These are phyloP conservation scores for Paracamarosporium sp. DNA, from an alignment of 2,329 filamentous ascomycete genomes.

Conservation along the genomic window DNA sequence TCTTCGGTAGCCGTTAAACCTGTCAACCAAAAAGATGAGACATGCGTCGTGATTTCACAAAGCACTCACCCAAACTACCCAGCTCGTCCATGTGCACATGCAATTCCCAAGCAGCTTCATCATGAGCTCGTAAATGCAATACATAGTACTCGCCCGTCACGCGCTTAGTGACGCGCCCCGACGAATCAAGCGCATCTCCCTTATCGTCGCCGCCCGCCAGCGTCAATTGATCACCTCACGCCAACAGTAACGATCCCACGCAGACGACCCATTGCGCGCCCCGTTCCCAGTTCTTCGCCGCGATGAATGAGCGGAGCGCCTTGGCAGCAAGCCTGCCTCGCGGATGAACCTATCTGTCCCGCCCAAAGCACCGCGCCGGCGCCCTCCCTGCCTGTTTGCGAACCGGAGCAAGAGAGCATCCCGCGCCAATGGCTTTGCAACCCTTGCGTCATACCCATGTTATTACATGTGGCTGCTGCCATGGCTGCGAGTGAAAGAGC, in stretches of 20 bases:
- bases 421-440: conserved; percentile 24
- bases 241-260: conserved; percentile 34
- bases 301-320: conserved; percentile 6
- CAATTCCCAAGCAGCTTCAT: too few relatives aligned
- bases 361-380: conserved; percentile 10
- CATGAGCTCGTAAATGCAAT: neutral
- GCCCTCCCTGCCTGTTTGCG: neutral
- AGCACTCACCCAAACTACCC: neutral
- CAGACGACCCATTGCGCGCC: conserved; percentile 14
- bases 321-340: conserved; percentile 8
- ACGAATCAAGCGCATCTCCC: conserved; percentile 37
- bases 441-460: conserved; percentile 35
- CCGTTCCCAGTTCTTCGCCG: neutral
- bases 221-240: conserved; percentile 39
- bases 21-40: too few relatives aligned
- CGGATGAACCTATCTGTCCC: conserved; percentile 12
- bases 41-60: too few relatives aligned
- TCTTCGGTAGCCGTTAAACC: too few relatives aligned
- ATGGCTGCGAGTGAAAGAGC: conserved; percentile 25
- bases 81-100: neutral
- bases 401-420: conserved; percentile 23
- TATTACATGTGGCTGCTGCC: conserved; percentile 24
- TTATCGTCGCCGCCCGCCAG: conserved; percentile 29
- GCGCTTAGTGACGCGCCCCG: conserved; percentile 24
- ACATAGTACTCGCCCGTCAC: conserved; percentile 14